phyloP scores from a whole-genome alignment of 768 basidiomycete genomes.

The Hygrophorus russula region DNA sequence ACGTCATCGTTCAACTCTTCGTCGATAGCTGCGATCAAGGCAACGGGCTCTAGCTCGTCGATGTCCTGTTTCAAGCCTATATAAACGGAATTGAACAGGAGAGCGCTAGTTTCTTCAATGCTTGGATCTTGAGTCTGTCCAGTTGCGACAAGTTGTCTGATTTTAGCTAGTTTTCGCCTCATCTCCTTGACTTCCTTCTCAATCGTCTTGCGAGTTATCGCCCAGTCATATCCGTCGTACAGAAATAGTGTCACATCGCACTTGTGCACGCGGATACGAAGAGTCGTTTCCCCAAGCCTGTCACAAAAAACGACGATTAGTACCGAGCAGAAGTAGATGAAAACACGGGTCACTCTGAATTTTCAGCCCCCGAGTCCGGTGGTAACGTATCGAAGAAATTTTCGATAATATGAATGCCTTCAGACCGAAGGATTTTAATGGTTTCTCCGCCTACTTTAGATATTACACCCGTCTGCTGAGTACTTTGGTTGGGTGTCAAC shows the following conservation, averaged over 20 bases:
- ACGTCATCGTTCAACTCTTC: conserved; percentile 72
- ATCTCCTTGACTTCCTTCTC: conserved; percentile 85
- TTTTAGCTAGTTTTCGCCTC: conserved; percentile 75
- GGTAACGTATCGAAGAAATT: conserved; percentile 62
- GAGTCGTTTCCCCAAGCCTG: conserved; percentile 34
- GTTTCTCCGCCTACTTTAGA: conserved; percentile 77
- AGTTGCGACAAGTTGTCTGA: conserved; percentile 81
- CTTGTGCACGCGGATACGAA: conserved; percentile 47
- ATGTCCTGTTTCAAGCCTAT: conserved; percentile 79
- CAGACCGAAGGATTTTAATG: conserved; percentile 58
- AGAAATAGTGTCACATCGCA: conserved; percentile 61
- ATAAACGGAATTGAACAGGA: conserved; percentile 90
- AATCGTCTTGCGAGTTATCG: conserved; percentile 70
- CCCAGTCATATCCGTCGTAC: conserved; percentile 96
- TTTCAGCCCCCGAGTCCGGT: conserved; percentile 36
- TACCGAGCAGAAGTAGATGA: conserved; percentile 1
- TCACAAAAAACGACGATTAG: conserved; percentile 4
- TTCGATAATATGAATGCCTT: conserved; percentile 59
- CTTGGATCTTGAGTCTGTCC: conserved; percentile 80
- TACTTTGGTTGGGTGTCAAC: conserved; percentile 13
- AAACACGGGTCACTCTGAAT: conserved; percentile 31
- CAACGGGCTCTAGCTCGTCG: conserved; percentile 62
- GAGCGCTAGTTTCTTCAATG: conserved; percentile 58
- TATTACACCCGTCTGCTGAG: conserved; percentile 29
- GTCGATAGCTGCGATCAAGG: conserved; percentile 85